phyloP scores from a whole-genome alignment of 2,329 filamentous ascomycete species.

The Clathrospora elynae region DNA sequence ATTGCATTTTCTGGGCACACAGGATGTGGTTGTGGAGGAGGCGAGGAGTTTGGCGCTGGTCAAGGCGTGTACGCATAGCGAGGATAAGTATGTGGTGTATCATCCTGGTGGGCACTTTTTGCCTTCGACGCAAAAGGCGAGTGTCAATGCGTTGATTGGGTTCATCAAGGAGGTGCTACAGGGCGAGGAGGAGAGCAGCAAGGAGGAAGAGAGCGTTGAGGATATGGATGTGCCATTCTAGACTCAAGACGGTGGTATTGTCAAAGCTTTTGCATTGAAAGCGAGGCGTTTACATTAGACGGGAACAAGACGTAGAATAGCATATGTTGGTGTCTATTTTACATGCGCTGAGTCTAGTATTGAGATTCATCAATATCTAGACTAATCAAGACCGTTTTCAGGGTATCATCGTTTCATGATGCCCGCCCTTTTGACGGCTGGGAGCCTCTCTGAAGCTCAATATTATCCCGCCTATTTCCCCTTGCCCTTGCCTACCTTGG shows the following conservation, averaged over 20 bases:
- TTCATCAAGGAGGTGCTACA: slow-evolving; percentile 67
- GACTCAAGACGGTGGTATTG: no score
- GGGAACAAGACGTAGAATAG: no score
- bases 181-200: slow-evolving; percentile 42
- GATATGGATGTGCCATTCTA: slow-evolving; percentile 73
- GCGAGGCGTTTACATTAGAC: no score
- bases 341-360: slow-evolving; percentile 40
- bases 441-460: background rate
- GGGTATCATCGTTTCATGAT: slow-evolving; percentile 9
- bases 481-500: slow-evolving; percentile 46
- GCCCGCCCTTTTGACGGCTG: slow-evolving; percentile 18
- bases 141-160: slow-evolving; percentile 73
- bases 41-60: slow-evolving; percentile 68
- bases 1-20: slow-evolving; percentile 78
- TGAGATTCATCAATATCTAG: slow-evolving; percentile 37
- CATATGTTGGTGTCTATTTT: slow-evolving; percentile 41
- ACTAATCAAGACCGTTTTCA: slow-evolving; percentile 34
- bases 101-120: slow-evolving; percentile 93
- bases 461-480: slow-evolving; percentile 32
- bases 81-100: slow-evolving; percentile 61
- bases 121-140: slow-evolving; percentile 76
- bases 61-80: slow-evolving; percentile 63
- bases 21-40: slow-evolving; percentile 91
- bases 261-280: no score
- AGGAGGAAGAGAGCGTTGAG: slow-evolving; percentile 62